Percentiles rank a stretch among this genome's conserved stretches.
Conservation (phyloP, 352 stramenopile genomes). For the Phytophthora gonapodyides region DNA sequence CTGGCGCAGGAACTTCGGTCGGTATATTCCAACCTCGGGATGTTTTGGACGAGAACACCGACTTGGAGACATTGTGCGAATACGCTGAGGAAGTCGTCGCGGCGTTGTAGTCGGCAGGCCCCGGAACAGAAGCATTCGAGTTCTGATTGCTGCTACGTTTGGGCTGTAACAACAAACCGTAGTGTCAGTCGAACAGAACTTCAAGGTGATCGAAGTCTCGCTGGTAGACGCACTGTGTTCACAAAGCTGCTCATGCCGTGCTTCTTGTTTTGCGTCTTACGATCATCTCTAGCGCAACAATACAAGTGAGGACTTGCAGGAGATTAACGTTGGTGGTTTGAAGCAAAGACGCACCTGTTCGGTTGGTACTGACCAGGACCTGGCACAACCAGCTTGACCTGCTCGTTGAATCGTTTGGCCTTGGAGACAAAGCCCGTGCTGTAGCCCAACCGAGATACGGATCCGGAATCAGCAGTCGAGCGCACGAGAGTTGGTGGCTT, state of each 20-base stretch:
- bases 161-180: conserved; percentile 22
- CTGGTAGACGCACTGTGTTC: conserved; percentile 39
- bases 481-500: conserved; percentile 62
- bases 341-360: conserved; percentile 35
- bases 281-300: conserved; percentile 37
- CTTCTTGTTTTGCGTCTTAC: conserved; percentile 63
- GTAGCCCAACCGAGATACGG: conserved; percentile 74
- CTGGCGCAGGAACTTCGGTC: conserved; percentile 56
- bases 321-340: not conserved
- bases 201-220: not conserved
- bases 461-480: conserved; percentile 66
- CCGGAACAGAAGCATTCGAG: conserved; percentile 30
- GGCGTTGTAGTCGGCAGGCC: conserved; percentile 61
- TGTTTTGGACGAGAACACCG: conserved; percentile 69
- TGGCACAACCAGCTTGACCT: conserved; percentile 49
- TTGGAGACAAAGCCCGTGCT: conserved; percentile 82
- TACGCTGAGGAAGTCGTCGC: conserved; percentile 43
- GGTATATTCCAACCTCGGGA: conserved; percentile 54
- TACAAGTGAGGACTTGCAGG: not conserved
- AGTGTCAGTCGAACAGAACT: conserved; percentile 2
- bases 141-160: conserved; percentile 43
- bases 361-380: conserved; percentile 72
- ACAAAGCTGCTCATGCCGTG: conserved; percentile 73
- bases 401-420: conserved; percentile 68
- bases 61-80: conserved; percentile 58